Evolutionary conservation across 2,329 filamentous ascomycete species (phyloP), one percentile per base, ranked within the genome.

Genomic region (Albophoma yamanashiensis): DNA sequence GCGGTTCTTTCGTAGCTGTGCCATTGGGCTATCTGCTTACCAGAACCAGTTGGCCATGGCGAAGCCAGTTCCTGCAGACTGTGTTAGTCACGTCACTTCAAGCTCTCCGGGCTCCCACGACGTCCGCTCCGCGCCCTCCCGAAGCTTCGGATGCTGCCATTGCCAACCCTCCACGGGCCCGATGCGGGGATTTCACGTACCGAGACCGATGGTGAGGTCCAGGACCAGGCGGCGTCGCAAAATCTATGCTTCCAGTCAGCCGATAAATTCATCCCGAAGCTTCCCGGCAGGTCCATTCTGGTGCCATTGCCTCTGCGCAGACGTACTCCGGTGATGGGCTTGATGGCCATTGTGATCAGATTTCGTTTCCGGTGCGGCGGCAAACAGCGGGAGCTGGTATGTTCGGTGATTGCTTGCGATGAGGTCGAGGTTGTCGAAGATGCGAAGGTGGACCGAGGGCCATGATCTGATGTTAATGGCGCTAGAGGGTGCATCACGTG

Each of bases 261-360:
- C 66, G 62, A 66, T 60, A 64, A 69, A 55, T 60, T 53, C 50
- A 42, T 56, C 57, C 52, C 62, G 31, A 39, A 22, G 31, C 56
- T 36, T 39, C 55, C 42, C 38, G 20, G 36, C 27, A 15, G 20
- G 55, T 42, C 52, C 52, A 42, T 53, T 43, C 15, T 15, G 12
- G 47, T 57, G 39, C 60, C 69, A 75, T 76, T 74, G 73, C 62
- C 62, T 60, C 60, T 45, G 50, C 50, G 56, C 25, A 64, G 62
- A 82, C 82, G 64, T 83, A 85, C 82, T 70, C 82, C 82, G 65
- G 80, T 83, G 66, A 85, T 82, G 62, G 82, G 82, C 69, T 76
- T 75, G 73, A 84, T 69, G 67, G 81, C 79, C 80, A 83, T 83
- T 74, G 66, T 76, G 72, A 73, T 61, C 60, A 60, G 61, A 55